Percentiles rank a stretch among this genome's conserved stretches.
phyloP scores from a whole-genome alignment of 2,329 filamentous ascomycete species.

The Aspergillus sp. region DNA sequence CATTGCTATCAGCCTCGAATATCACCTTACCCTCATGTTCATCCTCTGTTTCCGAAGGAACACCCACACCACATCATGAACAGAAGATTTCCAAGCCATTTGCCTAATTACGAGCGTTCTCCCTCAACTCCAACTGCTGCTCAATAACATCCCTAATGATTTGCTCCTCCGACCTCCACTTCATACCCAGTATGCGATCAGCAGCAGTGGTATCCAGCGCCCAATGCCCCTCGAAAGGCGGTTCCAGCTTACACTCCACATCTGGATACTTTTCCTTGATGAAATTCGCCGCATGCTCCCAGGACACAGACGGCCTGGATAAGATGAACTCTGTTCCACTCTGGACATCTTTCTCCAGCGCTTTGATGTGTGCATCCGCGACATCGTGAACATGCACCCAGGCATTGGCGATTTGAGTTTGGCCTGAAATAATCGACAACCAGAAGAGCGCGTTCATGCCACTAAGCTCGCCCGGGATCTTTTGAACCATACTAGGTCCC shows the following conservation, averaged over 20 bases:
- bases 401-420: neutral
- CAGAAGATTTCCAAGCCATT: no score
- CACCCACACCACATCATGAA: neutral
- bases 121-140: constrained; percentile 19
- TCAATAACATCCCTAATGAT: constrained; percentile 18
- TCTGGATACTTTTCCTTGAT: constrained; percentile 15
- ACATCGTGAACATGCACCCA: constrained; percentile 27
- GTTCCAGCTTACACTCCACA: constrained; percentile 8
- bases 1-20: no score
- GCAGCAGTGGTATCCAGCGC: constrained; percentile 73
- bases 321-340: constrained; percentile 20
- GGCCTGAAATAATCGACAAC: neutral
- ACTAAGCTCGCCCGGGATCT: neutral
- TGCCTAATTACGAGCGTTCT: neutral
- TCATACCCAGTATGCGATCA: constrained; percentile 17
- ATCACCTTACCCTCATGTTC: no score
- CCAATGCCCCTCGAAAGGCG: constrained; percentile 61
- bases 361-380: constrained; percentile 22
- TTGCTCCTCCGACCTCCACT: constrained; percentile 10
- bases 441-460: constrained; percentile 6
- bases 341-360: constrained; percentile 3
- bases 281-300: constrained; percentile 16
- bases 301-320: constrained; percentile 5
- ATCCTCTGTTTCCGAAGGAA: no score
- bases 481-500: neutral